Evolutionary conservation across 257 asterid genomes (phyloP).

Genomic region (Solanum tarijense): DNA sequence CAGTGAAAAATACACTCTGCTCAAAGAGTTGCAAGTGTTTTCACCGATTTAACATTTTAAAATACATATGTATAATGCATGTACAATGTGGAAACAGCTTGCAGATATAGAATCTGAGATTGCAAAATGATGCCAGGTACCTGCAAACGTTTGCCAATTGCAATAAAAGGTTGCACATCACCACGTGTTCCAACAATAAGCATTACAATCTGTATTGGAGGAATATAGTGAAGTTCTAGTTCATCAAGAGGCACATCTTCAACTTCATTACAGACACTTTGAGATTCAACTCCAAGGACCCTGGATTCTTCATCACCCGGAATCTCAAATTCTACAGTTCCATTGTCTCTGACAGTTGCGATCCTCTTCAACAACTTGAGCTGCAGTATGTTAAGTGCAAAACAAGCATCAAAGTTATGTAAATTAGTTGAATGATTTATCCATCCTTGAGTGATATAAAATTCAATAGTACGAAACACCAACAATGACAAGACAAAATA

Average conservation of each 20-base stretch:
- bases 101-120: background rate
- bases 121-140: slow-evolving; percentile 14
- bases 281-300: slow-evolving; percentile 31
- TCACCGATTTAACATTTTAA: background rate
- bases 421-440: background rate
- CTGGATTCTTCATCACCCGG: slow-evolving; percentile 60
- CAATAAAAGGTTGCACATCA: slow-evolving; percentile 95
- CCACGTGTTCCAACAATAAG: slow-evolving; percentile 98
- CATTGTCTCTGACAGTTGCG: slow-evolving; percentile 82
- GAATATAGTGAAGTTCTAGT: slow-evolving; percentile 55
- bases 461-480: background rate
- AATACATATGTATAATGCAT: background rate
- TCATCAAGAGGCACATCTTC: slow-evolving; percentile 59
- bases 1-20: background rate
- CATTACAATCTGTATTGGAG: slow-evolving; percentile 78
- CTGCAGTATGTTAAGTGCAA: slow-evolving; percentile 63
- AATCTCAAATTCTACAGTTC: slow-evolving; percentile 88
- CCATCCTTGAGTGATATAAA: background rate
- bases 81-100: background rate
- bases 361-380: slow-evolving; percentile 86
- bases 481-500: background rate
- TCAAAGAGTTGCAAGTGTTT: background rate
- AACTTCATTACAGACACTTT: slow-evolving; percentile 23
- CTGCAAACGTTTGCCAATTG: slow-evolving; percentile 83
- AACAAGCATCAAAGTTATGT: slow-evolving; percentile 8